These are phyloP conservation scores for Cyberlindnera xylosilytica DNA, from an alignment of 805 yeast genomes.

Conservation along the genomic window DNA sequence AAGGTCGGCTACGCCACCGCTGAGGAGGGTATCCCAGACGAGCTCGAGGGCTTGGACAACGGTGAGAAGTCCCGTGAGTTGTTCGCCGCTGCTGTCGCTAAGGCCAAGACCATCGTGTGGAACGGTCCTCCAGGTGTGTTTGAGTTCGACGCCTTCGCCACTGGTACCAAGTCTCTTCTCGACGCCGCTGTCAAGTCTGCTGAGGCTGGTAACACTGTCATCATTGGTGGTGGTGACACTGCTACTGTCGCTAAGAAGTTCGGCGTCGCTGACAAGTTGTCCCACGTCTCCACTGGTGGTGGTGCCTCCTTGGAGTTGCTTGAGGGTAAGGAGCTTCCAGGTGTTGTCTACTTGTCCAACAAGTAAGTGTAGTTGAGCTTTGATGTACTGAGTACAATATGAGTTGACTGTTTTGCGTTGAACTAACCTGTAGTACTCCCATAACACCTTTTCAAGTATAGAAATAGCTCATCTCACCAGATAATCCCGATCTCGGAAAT, in stretches of 20 bases:
- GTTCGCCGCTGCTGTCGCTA: slow-evolving; percentile 77
- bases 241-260: slow-evolving; percentile 98
- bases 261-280: slow-evolving; percentile 93
- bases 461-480: too few species aligned
- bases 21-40: slow-evolving; percentile 89
- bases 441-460: too few species aligned
- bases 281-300: slow-evolving; percentile 99
- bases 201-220: slow-evolving; percentile 86
- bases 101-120: slow-evolving; percentile 98
- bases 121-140: slow-evolving; percentile 99
- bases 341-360: slow-evolving; percentile 89
- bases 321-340: slow-evolving; percentile 98
- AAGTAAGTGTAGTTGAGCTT: too few species aligned
- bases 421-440: too few species aligned
- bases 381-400: background rate
- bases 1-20: slow-evolving; percentile 79
- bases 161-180: slow-evolving; percentile 87
- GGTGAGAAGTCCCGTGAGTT: slow-evolving; percentile 87
- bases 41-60: slow-evolving; percentile 93
- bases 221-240: slow-evolving; percentile 98
- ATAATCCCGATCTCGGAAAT: too few species aligned
- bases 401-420: too few species aligned
- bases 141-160: slow-evolving; percentile 90
- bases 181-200: slow-evolving; percentile 87
- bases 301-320: slow-evolving; percentile 98